These are phyloP conservation scores for Lodderomyces margitis DNA, from an alignment of 1,139 yeast species.

Conservation along the genomic window DNA sequence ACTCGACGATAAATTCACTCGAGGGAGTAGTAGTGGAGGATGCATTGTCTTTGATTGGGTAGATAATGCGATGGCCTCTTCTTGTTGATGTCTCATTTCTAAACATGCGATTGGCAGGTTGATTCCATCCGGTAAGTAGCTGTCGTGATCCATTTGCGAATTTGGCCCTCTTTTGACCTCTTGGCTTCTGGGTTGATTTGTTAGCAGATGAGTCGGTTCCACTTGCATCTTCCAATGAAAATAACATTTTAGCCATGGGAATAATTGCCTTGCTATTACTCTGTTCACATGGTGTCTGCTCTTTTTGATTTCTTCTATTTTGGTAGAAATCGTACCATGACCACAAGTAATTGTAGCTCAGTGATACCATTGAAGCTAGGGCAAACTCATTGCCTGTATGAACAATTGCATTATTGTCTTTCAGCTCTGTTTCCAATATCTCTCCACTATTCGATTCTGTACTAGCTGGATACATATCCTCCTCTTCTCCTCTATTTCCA, in stretches of 20 bases:
- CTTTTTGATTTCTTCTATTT: too few relatives aligned
- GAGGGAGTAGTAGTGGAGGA: slow-evolving; percentile 9
- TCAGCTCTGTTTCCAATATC: slow-evolving; percentile 16
- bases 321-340: slow-evolving; percentile 36
- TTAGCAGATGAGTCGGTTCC: not conserved
- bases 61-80: slow-evolving; percentile 2
- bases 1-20: slow-evolving; percentile 32
- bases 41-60: not conserved
- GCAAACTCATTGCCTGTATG: not conserved
- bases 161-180: slow-evolving; percentile 11
- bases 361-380: not conserved
- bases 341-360: slow-evolving; percentile 24
- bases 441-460: not conserved
- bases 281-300: not conserved
- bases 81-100: slow-evolving; percentile 5
- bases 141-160: slow-evolving; percentile 23
- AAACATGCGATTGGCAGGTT: slow-evolving; percentile 30
- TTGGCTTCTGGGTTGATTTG: not conserved
- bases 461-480: slow-evolving; percentile 18
- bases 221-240: not conserved
- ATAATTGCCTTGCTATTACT: not conserved
- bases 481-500: slow-evolving; percentile 16
- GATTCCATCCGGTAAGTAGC: slow-evolving; percentile 33
- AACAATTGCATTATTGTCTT: slow-evolving; percentile 4
- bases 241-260: not conserved